phyloP scores from a whole-genome alignment of 2,329 filamentous ascomycete genomes.

The Helotiales sp. region DNA sequence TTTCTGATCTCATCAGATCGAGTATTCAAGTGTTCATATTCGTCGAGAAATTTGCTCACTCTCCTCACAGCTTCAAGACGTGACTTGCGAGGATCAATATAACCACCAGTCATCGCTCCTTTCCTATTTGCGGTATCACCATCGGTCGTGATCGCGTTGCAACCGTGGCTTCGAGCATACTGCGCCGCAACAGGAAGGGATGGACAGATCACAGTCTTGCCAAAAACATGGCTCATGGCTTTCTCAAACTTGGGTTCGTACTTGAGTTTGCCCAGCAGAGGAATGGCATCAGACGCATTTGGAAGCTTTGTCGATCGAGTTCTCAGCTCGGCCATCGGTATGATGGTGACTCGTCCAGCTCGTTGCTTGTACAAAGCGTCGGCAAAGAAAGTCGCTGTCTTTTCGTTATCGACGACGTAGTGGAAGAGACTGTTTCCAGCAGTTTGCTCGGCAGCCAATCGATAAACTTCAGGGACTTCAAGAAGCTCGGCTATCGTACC shows the following conservation, averaged over 20 bases:
- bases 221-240: slow-evolving; percentile 94
- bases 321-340: slow-evolving; percentile 84
- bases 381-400: slow-evolving; percentile 81
- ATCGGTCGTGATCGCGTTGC: slow-evolving; percentile 92
- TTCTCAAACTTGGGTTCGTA: slow-evolving; percentile 79
- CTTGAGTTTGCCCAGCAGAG: slow-evolving; percentile 81
- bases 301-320: slow-evolving; percentile 77
- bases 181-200: slow-evolving; percentile 86
- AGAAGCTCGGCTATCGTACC: slow-evolving; percentile 94
- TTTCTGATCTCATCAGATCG: slow-evolving; percentile 69
- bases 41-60: slow-evolving; percentile 74
- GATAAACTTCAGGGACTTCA: slow-evolving; percentile 81
- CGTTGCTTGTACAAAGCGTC: slow-evolving; percentile 79
- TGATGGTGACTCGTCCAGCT: slow-evolving; percentile 89
- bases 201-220: slow-evolving; percentile 91
- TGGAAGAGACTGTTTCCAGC: slow-evolving; percentile 93
- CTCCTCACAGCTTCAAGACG: slow-evolving; percentile 83
- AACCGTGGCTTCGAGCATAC: slow-evolving; percentile 88
- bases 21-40: slow-evolving; percentile 70
- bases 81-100: slow-evolving; percentile 83
- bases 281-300: slow-evolving; percentile 83
- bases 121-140: slow-evolving; percentile 95
- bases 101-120: slow-evolving; percentile 94
- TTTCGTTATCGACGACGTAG: slow-evolving; percentile 91
- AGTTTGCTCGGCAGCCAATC: slow-evolving; percentile 88